These are phyloP conservation scores for Eucalyptus tenuipes DNA, from an alignment of 345 rosid genomes.

Conservation along the genomic window DNA sequence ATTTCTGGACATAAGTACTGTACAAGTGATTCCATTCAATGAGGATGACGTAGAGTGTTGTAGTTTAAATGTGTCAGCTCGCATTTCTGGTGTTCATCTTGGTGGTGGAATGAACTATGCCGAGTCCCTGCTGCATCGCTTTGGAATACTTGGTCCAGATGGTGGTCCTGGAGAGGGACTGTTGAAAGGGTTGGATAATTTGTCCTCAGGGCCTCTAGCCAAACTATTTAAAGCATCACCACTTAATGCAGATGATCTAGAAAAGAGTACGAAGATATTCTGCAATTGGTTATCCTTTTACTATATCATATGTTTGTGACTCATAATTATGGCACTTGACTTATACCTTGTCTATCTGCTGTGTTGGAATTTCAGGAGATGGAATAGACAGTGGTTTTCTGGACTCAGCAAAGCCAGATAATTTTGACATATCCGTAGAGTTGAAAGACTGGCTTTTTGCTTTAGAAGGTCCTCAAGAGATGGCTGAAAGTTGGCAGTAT, in stretches of 20 bases:
- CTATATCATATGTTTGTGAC: neutral
- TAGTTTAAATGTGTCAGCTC: slow-evolving; percentile 68
- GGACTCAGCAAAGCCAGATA: slow-evolving; percentile 70
- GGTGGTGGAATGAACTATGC: slow-evolving; percentile 98
- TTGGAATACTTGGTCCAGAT: slow-evolving; percentile 81
- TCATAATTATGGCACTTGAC: neutral
- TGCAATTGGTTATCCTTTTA: neutral
- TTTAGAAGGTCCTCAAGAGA: slow-evolving; percentile 74
- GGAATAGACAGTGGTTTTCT: slow-evolving; percentile 31
- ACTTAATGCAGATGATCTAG: slow-evolving; percentile 31
- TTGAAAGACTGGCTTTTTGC: slow-evolving; percentile 96
- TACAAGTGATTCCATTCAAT: slow-evolving; percentile 77
- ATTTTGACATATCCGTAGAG: slow-evolving; percentile 68
- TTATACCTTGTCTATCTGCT: neutral
- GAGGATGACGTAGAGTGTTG: slow-evolving; percentile 80
- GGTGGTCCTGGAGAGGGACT: slow-evolving; percentile 94
- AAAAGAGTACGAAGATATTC: slow-evolving; percentile 15
- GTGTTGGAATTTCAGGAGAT: slow-evolving; percentile 11
- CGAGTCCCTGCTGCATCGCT: slow-evolving; percentile 82
- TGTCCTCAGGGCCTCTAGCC: slow-evolving; percentile 76
- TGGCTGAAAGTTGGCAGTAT: slow-evolving; percentile 49
- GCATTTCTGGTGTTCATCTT: slow-evolving; percentile 78
- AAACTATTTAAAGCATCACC: slow-evolving; percentile 69
- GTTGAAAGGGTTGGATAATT: slow-evolving; percentile 64
- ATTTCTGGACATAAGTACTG: slow-evolving; percentile 63